Base-by-base conservation (phyloP, 371 early-diverging fungal species). In the Mortierella sp. region DNA sequence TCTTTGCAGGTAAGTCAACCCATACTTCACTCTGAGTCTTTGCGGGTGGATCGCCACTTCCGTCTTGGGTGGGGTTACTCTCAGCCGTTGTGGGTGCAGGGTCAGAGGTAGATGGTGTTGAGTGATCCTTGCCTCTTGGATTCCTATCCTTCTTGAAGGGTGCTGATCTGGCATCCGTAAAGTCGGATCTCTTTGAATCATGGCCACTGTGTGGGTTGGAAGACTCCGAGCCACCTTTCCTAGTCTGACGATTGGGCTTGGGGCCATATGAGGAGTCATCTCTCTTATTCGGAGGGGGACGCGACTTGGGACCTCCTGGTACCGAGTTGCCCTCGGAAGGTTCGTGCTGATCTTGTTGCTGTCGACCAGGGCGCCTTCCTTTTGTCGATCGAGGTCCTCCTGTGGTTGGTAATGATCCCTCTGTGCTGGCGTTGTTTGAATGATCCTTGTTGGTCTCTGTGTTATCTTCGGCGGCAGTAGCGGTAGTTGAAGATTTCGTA, bases 371-470 rank as follows among this genome's bases (percentile, higher is more conserved):
- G 22, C 52, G 52, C 22, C 34, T 52, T 37, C 3, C 39, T 52
- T 52, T 52, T 50, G 50, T 14, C 22, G 54, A 54, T 21, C 3
- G 5, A 41, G 54, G 40, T 54, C 28, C 54, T 24, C 12, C 54
- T 25, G 13, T 54, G 25, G 25, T 10, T 34, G 10, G 10, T 34
- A 10, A 34, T 34, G 34, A 34, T 7, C 10, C 34, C 34, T 34
- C 34, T 4, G 34, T 34, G 34, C 34, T 10, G 34, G 34, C 10
- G 10, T 34, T 34, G 34, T 34, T 34, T 10, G 34, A 34, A 10
- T 34, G 7, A 16, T 43, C 44, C 44, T 43, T 43, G 9, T 19
- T 43, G 19, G 14, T 14, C 44, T 17, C 44, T 43, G 44, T 16
- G 44, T 16, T 16, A 16, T 19, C n/a, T 5, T 43, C 19, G 9